phyloP scores from a whole-genome alignment of 176 grass and related monocot genomes.

The Carex littledalei region DNA sequence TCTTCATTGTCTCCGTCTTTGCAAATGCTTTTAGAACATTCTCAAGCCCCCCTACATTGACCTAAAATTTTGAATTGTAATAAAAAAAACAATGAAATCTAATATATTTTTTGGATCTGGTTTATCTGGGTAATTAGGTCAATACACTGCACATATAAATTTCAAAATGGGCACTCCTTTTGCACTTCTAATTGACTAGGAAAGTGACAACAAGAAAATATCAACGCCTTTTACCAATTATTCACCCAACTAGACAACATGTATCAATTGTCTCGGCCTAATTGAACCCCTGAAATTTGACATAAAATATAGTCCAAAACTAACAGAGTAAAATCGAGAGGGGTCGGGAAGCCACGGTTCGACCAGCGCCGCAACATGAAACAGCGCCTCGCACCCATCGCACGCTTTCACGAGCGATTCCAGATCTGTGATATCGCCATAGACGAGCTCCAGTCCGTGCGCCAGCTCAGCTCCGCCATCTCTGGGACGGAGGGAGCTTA shows the following conservation, averaged over 20 bases:
- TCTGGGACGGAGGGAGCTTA: conserved; percentile 26
- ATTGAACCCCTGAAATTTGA: neutral
- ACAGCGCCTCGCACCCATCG: conserved; percentile 49
- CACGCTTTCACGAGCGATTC: conserved; percentile 59
- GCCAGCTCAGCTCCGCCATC: neutral
- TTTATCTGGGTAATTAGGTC: neutral
- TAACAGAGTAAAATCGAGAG: conserved; percentile 51
- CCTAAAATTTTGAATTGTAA: conserved; percentile 22
- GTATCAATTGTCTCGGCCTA: neutral
- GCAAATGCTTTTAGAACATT: conserved; percentile 66
- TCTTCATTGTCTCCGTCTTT: conserved; percentile 56
- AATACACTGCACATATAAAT: neutral
- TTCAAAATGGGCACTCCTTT: neutral
- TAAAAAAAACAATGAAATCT: neutral
- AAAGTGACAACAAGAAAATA: neutral
- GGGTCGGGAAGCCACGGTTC: conserved; percentile 86
- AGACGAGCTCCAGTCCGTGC: conserved; percentile 39
- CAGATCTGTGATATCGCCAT: conserved; percentile 75
- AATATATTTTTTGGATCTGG: neutral
- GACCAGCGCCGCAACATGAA: conserved; percentile 71
- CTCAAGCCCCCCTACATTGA: conserved; percentile 80
- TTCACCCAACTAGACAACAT: neutral
- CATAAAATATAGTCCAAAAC: neutral
- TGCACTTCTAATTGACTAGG: too few species aligned
- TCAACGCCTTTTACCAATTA: neutral